Evolutionary conservation across 306 rosid species (phyloP).

Genomic region (Sindora glabra): DNA sequence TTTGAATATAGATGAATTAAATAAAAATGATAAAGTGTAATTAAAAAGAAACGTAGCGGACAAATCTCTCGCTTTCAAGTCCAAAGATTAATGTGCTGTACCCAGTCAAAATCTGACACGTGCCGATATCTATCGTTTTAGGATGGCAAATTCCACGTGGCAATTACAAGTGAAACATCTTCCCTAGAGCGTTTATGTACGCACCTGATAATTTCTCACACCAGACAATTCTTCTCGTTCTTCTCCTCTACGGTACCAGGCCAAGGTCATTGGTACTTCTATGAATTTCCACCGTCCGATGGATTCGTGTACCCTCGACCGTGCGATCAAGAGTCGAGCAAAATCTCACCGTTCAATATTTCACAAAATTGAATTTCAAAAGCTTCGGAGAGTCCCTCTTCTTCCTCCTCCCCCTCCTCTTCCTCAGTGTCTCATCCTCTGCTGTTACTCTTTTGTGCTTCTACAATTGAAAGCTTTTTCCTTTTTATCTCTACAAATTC

Average conservation of each 20-base stretch:
- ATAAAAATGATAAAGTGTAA: not conserved
- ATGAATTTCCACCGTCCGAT: conserved; percentile 49
- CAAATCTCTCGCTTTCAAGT: conserved; percentile 2
- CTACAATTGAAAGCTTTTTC: conserved; percentile 9
- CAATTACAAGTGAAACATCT: not conserved
- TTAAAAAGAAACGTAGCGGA: too few species aligned
- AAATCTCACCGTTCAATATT: conserved; percentile 64
- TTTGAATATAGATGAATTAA: too few species aligned
- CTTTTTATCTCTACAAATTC: not conserved
- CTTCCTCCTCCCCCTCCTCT: too few species aligned
- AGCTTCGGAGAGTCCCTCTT: conserved; percentile 53
- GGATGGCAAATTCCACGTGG: not conserved
- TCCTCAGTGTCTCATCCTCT: not conserved
- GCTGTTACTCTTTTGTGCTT: conserved; percentile 14
- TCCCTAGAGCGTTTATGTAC: not conserved
- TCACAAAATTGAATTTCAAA: conserved; percentile 94
- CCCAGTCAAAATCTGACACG: conserved; percentile 17
- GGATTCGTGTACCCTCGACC: not conserved
- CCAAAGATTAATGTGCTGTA: not conserved
- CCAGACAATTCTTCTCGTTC: not conserved
- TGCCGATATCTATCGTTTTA: not conserved
- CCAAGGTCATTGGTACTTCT: conserved; percentile 16
- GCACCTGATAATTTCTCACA: not conserved
- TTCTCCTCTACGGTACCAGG: conserved; percentile 27
- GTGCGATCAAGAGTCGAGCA: conserved; percentile 24